Evolutionary conservation across 2,329 filamentous ascomycete genomes (phyloP), one percentile per base, ranked within the genome.

Genomic region (Penicillium corylophilum): DNA sequence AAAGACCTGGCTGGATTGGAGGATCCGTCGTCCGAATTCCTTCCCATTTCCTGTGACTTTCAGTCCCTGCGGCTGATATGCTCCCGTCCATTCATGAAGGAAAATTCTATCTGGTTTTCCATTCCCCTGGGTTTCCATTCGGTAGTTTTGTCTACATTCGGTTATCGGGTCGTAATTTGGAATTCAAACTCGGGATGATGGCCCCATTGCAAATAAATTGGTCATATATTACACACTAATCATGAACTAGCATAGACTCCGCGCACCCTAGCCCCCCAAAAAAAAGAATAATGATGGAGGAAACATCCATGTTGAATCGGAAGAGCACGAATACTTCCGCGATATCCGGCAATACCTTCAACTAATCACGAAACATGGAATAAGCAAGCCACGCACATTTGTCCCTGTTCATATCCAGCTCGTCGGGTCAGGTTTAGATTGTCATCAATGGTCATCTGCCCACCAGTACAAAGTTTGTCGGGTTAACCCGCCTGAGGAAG

Each of bases 1-100:
- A 53, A 23, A 45, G 50, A 35, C 53, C 44, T 28, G 44, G 40
- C 46, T 55, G 29, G 51, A 44, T 42, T 46, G 40, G 40, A 39
- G 39, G 40, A 16, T n/a, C 22, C 22, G 16, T 4, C 33, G 15
- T 18, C n/a, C 16, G 9, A 28, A 13, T 18, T 16, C 12, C 35
- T n/a, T 31, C 49, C n/a, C n/a, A n/a, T n/a, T n/a, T n/a, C n/a
- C n/a, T n/a, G n/a, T n/a, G n/a, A n/a, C n/a, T n/a, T n/a, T n/a
- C n/a, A n/a, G n/a, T 13, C 35, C 16, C 35, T 38, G 35, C 20
- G 18, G 35, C 35, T 38, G 35, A 36, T 10, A 10, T 13, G 35
- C 18, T 36, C 2, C 33, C 12, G 33, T 20, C 33, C 16, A 20
- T 3, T 10, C 8, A 36, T 10, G 16, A 18, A 20, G 16, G n/a